These are phyloP conservation scores for Prunus yedoensis DNA, from an alignment of 331 rosid species.

Conservation along the genomic window DNA sequence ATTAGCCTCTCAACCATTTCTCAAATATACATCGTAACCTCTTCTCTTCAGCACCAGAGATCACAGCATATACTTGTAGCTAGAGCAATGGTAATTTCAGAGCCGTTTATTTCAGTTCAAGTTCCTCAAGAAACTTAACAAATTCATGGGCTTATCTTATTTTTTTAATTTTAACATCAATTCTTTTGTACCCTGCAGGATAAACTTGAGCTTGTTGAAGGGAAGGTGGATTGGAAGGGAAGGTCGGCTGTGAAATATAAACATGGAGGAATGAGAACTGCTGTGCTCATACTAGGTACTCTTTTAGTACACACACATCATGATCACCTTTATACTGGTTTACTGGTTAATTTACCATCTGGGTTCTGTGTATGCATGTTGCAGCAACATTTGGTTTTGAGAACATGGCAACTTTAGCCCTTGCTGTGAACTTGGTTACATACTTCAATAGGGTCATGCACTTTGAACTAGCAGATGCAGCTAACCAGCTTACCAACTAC, in stretches of 20 bases:
- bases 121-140: neutral
- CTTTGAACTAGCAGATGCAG: constrained; percentile 63
- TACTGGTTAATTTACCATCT: neutral
- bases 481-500: constrained; percentile 78
- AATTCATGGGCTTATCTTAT: neutral
- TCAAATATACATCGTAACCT: neutral
- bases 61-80: neutral
- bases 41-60: neutral
- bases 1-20: constrained; percentile 9
- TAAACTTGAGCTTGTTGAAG: constrained; percentile 51
- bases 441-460: constrained; percentile 74
- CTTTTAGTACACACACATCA: neutral
- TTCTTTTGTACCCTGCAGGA: constrained; percentile 22
- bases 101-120: neutral
- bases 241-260: constrained; percentile 59
- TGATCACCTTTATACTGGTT: neutral
- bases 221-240: constrained; percentile 94
- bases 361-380: neutral
- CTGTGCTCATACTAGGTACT: constrained; percentile 61
- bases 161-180: too few species aligned
- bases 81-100: constrained; percentile 21
- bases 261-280: constrained; percentile 68
- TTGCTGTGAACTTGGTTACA: constrained; percentile 77
- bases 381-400: constrained; percentile 65
- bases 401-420: constrained; percentile 64